phyloP scores from a whole-genome alignment of 306 rosid genomes.

The Fagus crenata region DNA sequence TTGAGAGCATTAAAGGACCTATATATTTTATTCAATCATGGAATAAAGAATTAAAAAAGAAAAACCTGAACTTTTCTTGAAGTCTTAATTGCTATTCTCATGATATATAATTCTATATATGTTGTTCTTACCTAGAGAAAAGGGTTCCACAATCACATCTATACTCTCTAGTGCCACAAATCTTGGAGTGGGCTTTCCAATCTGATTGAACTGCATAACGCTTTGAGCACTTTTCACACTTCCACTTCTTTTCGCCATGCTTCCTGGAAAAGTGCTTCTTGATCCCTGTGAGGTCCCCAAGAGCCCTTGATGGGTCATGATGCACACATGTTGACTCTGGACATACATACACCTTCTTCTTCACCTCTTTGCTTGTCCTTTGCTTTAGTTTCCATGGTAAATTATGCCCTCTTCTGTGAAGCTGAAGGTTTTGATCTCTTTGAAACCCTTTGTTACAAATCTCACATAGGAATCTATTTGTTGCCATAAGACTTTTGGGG shows the following conservation, averaged over 20 bases:
- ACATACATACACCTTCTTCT: conserved; percentile 78
- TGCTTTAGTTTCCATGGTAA: conserved; percentile 92
- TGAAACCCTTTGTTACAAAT: conserved; percentile 84
- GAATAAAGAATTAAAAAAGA: neutral
- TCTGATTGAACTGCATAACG: conserved; percentile 89
- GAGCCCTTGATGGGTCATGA: conserved; percentile 82
- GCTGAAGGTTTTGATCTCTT: conserved; percentile 89
- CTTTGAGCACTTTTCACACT: conserved; percentile 88
- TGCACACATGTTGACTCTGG: conserved; percentile 77
- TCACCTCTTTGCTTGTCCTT: conserved; percentile 53
- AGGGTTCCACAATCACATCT: conserved; percentile 86
- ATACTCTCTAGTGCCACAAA: conserved; percentile 87
- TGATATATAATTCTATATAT: neutral
- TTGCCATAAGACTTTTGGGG: conserved; percentile 68
- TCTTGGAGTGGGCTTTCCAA: conserved; percentile 95
- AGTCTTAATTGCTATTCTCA: neutral
- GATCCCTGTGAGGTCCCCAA: conserved; percentile 89
- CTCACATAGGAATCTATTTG: conserved; percentile 79
- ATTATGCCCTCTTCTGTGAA: conserved; percentile 87
- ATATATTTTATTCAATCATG: neutral
- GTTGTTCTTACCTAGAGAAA: conserved; percentile 69
- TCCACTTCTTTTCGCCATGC: conserved; percentile 95
- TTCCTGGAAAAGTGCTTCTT: conserved; percentile 87
- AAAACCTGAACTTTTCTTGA: neutral
- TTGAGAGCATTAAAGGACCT: neutral